These are phyloP conservation scores for Balansia obtecta DNA, from an alignment of 2,329 filamentous ascomycete species.

Conservation along the genomic window DNA sequence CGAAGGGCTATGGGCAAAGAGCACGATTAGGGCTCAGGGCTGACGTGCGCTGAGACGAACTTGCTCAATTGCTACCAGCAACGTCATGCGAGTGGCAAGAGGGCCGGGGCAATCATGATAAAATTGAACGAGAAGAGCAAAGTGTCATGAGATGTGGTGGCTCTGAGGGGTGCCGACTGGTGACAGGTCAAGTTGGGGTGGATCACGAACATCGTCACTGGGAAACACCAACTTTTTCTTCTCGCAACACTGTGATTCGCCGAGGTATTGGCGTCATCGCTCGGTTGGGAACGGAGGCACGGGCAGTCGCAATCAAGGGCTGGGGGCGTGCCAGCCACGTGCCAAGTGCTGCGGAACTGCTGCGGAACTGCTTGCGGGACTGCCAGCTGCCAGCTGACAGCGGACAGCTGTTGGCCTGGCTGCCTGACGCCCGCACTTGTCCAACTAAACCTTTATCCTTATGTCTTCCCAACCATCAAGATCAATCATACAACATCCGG, in stretches of 20 bases:
- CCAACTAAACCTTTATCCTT: too few species aligned
- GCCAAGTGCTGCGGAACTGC: not conserved
- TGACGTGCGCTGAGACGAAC: not conserved
- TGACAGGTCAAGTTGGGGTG: conserved; percentile 2
- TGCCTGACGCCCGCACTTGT: too few species aligned
- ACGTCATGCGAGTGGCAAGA: conserved; percentile 3
- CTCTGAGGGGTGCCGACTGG: not conserved
- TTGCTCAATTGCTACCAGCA: conserved; percentile 6
- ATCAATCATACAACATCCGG: too few species aligned
- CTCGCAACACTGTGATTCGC: conserved; percentile 10
- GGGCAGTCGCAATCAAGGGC: not conserved
- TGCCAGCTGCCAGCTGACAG: too few species aligned
- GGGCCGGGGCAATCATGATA: conserved; percentile 7
- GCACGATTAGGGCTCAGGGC: not conserved
- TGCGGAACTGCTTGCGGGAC: too few species aligned
- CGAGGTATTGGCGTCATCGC: conserved; percentile 5
- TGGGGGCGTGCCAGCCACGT: not conserved
- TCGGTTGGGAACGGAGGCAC: conserved; percentile 6
- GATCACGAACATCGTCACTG: conserved; percentile 5
- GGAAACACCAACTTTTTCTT: conserved; percentile 4
- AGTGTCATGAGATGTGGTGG: not conserved
- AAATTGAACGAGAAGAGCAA: not conserved
- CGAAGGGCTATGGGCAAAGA: not conserved
- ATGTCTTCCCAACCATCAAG: too few species aligned
- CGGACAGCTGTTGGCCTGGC: too few species aligned